Conservation (phyloP, 768 basidiomycete genomes). For the Clitopilus hobsonii region DNA sequence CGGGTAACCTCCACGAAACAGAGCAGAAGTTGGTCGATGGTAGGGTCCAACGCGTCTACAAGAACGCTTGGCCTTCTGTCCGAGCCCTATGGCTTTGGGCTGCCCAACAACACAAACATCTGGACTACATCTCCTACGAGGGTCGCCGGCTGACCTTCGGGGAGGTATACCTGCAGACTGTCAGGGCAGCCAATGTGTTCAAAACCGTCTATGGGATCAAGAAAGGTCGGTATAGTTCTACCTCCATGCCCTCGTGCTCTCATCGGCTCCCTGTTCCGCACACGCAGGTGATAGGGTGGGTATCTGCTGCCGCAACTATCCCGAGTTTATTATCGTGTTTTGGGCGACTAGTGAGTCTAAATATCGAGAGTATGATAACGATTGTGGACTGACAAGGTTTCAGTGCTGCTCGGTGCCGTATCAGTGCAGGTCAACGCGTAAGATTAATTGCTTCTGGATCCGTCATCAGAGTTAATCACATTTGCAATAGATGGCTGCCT, state of each 20-base stretch:
- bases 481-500: slow-evolving; percentile 30
- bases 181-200: slow-evolving; percentile 29
- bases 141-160: slow-evolving; percentile 35
- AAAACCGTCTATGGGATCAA: slow-evolving; percentile 33
- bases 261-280: neutral
- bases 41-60: slow-evolving; percentile 40
- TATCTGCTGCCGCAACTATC: slow-evolving; percentile 42
- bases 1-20: slow-evolving; percentile 34
- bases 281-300: slow-evolving; percentile 37
- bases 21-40: slow-evolving; percentile 39
- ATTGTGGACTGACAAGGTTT: neutral
- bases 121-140: slow-evolving; percentile 45
- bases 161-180: slow-evolving; percentile 28
- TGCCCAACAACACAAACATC: slow-evolving; percentile 26
- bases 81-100: slow-evolving; percentile 42
- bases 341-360: slow-evolving; percentile 36
- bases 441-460: slow-evolving; percentile 5
- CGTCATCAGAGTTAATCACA: neutral
- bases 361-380: neutral
- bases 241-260: neutral
- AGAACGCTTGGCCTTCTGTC: slow-evolving; percentile 42
- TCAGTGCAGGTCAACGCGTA: slow-evolving; percentile 41
- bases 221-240: slow-evolving; percentile 30
- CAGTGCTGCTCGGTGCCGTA: slow-evolving; percentile 42
- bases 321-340: slow-evolving; percentile 38